A percentile compares a stretch with the other conserved stretches of the same genome.
phyloP scores from a whole-genome alignment of 768 basidiomycete species.

The Mycena kentingensis region DNA sequence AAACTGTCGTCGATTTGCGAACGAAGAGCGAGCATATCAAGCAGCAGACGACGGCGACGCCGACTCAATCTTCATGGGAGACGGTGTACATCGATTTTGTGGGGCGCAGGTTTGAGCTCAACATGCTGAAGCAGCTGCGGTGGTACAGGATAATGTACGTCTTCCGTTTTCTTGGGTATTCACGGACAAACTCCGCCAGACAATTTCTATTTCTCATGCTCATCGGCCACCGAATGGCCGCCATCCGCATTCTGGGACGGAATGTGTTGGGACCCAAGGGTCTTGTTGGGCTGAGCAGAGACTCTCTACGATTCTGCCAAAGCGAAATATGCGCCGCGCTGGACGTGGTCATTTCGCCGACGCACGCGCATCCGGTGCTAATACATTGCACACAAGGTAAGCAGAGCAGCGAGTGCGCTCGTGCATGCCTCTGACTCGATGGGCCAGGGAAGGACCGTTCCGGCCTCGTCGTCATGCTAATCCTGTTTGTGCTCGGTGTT shows the following conservation, averaged over 20 bases:
- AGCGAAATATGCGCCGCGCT: constrained; percentile 19
- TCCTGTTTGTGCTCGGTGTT: constrained; percentile 18
- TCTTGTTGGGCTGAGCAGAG: constrained; percentile 20
- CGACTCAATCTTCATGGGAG: constrained; percentile 10
- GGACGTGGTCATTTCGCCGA: constrained; percentile 17
- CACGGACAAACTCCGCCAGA: neutral
- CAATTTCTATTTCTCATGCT: constrained; percentile 22
- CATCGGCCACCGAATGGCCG: constrained; percentile 17
- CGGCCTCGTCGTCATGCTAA: constrained; percentile 23
- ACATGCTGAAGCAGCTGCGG: constrained; percentile 20
- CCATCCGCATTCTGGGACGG: constrained; percentile 23
- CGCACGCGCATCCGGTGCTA: constrained; percentile 18
- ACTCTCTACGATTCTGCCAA: constrained; percentile 23
- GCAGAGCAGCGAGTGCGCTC: too few relatives aligned
- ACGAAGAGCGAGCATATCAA: constrained; percentile 25
- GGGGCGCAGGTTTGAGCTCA: constrained; percentile 18
- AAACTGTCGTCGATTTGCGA: constrained; percentile 23
- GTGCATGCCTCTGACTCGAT: too few relatives aligned
- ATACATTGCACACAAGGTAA: constrained; percentile 26
- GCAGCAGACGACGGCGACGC: constrained; percentile 4
- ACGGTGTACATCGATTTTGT: constrained; percentile 20
- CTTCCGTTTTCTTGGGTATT: neutral
- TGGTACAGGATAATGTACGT: constrained; percentile 25
- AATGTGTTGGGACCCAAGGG: constrained; percentile 23
- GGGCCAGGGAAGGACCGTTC: constrained; percentile 26